These are phyloP conservation scores for Spencermartinsiella ligniputridi DNA, from an alignment of 1,139 yeast species.

Conservation along the genomic window DNA sequence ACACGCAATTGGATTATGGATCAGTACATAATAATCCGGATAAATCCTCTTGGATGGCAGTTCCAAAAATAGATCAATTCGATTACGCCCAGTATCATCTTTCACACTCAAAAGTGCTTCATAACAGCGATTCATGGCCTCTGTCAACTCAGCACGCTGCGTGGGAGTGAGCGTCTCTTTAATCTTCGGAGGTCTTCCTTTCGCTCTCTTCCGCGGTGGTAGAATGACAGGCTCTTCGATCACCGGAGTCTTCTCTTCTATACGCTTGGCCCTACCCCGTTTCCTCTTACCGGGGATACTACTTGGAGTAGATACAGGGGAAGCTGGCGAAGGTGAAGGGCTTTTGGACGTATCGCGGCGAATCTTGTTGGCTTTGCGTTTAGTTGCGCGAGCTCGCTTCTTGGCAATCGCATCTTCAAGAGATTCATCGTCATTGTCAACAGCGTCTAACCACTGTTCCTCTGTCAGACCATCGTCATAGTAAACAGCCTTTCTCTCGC, in stretches of 20 bases:
- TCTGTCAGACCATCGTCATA: slow-evolving; percentile 95
- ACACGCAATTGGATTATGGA: slow-evolving; percentile 78
- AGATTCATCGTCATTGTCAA: slow-evolving; percentile 62
- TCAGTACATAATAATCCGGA: slow-evolving; percentile 83
- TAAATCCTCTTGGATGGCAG: slow-evolving; percentile 67
- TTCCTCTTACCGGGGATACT: slow-evolving; percentile 17
- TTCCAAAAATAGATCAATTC: slow-evolving; percentile 58
- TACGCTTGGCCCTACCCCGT: slow-evolving; percentile 14
- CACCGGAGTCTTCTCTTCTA: slow-evolving; percentile 3
- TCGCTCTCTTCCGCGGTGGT: slow-evolving; percentile 30
- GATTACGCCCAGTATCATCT: slow-evolving; percentile 32
- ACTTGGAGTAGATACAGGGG: slow-evolving; percentile 11
- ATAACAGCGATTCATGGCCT: slow-evolving; percentile 23
- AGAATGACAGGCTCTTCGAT: slow-evolving; percentile 20
- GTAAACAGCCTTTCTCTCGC: slow-evolving; percentile 74
- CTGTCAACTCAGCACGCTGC: slow-evolving; percentile 24
- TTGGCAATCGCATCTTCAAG: slow-evolving; percentile 67
- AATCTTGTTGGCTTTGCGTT: slow-evolving; percentile 12
- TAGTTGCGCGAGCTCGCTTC: slow-evolving; percentile 44
- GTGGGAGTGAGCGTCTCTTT: slow-evolving; percentile 40
- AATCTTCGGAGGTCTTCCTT: slow-evolving; percentile 38
- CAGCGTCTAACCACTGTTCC: slow-evolving; percentile 83
- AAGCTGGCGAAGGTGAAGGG: slow-evolving; percentile 7
- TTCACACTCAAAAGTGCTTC: slow-evolving; percentile 20
- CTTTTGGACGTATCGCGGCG: slow-evolving; percentile 5